Conservation (phyloP, 2,329 filamentous ascomycete species). For the Penicillium occitanis region DNA sequence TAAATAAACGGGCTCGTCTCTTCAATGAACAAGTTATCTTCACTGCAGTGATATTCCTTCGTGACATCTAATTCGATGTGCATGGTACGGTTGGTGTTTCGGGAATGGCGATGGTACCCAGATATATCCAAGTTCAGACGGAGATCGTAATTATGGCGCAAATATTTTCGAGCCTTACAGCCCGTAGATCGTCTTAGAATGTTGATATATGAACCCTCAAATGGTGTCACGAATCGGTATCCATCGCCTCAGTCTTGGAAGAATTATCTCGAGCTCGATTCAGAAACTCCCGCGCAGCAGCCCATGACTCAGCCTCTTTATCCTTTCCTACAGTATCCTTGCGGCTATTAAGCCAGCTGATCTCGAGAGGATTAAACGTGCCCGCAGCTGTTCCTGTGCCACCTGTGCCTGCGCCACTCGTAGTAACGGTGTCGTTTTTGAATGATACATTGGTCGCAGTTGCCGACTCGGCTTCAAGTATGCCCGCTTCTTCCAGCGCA, state of each 20-base stretch:
- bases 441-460: slow-evolving; percentile 29
- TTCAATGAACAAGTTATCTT: not conserved
- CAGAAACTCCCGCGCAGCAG: slow-evolving; percentile 58
- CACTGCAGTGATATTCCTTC: not conserved
- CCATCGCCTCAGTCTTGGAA: slow-evolving; percentile 34
- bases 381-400: slow-evolving; percentile 25
- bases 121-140: not conserved
- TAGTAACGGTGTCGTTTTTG: slow-evolving; percentile 12
- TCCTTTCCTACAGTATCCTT: slow-evolving; percentile 77
- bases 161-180: not conserved
- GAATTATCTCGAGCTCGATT: slow-evolving; percentile 31
- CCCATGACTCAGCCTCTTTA: slow-evolving; percentile 81
- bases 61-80: not conserved
- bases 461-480: slow-evolving; percentile 56
- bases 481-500: slow-evolving; percentile 76
- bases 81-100: not conserved
- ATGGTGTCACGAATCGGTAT: slow-evolving; percentile 25
- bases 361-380: slow-evolving; percentile 66
- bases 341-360: slow-evolving; percentile 85
- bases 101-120: not conserved
- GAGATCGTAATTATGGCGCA: not conserved
- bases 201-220: not conserved
- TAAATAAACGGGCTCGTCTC: not conserved
- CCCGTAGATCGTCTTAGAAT: not conserved
- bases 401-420: slow-evolving; percentile 22